Conservation (phyloP, 2,329 filamentous ascomycete species). For the Aspergillus proliferans region DNA sequence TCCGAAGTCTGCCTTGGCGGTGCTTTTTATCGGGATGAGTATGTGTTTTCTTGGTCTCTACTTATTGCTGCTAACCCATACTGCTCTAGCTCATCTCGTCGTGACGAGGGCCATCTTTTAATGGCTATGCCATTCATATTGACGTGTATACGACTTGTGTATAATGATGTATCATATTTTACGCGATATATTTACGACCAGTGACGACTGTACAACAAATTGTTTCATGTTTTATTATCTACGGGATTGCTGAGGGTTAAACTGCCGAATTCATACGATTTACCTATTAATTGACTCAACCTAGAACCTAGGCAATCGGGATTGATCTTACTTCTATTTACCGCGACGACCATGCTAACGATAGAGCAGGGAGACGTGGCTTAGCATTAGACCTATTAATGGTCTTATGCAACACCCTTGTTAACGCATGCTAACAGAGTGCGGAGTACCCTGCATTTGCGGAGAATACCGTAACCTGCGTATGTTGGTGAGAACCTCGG, state of each 20-base stretch:
- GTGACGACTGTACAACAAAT: background rate
- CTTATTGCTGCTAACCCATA: background rate
- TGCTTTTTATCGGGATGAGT: constrained; percentile 14
- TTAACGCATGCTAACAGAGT: too few relatives aligned
- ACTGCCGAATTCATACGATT: background rate
- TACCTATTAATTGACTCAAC: background rate
- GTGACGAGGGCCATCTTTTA: background rate
- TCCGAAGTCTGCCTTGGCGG: constrained; percentile 12
- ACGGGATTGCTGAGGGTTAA: background rate
- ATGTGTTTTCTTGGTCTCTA: background rate
- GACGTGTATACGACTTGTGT: background rate
- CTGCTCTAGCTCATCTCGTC: constrained; percentile 2
- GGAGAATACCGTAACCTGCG: too few relatives aligned
- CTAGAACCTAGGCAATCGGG: background rate
- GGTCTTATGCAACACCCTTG: too few relatives aligned
- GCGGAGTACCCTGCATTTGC: too few relatives aligned
- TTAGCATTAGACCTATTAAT: too few relatives aligned
- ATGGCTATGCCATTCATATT: background rate
- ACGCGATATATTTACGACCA: background rate
- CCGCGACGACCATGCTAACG: too few relatives aligned
- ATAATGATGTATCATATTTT: background rate
- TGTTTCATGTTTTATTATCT: too few relatives aligned
- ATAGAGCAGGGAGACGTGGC: too few relatives aligned
- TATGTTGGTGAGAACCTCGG: too few relatives aligned
- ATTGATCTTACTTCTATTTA: too few relatives aligned